phyloP scores from a whole-genome alignment of 2,329 filamentous ascomycete species.

The Phaeosphaeriaceae sp. region DNA sequence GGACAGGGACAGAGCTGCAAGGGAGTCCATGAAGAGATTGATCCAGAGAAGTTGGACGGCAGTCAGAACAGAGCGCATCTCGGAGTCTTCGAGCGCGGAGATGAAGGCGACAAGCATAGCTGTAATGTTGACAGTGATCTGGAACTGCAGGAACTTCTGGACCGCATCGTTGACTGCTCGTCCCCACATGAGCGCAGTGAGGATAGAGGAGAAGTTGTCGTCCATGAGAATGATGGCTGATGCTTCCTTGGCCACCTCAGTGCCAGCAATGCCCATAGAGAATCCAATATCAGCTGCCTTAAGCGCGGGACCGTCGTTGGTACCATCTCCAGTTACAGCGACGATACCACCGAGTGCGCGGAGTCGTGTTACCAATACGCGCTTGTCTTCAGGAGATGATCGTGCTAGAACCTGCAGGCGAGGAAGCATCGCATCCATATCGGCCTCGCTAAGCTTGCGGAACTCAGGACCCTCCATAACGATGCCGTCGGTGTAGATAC shows the following conservation, averaged over 20 bases:
- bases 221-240: constrained; percentile 97
- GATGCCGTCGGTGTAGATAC: constrained; percentile 72
- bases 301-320: constrained; percentile 80
- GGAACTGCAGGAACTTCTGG: constrained; percentile 94
- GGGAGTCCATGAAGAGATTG: constrained; percentile 95
- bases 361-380: constrained; percentile 67
- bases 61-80: constrained; percentile 77
- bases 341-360: constrained; percentile 75
- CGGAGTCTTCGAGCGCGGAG: constrained; percentile 74
- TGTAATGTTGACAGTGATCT: constrained; percentile 98
- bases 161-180: constrained; percentile 98
- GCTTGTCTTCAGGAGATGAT: constrained; percentile 73
- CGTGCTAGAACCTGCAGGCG: constrained; percentile 72
- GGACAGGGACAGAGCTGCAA: constrained; percentile 85
- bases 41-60: constrained; percentile 94
- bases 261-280: constrained; percentile 85
- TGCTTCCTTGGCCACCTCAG: constrained; percentile 89
- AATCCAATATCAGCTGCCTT: constrained; percentile 83
- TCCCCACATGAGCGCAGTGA: constrained; percentile 91
- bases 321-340: constrained; percentile 82
- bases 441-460: constrained; percentile 69
- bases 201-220: constrained; percentile 97
- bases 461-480: constrained; percentile 82
- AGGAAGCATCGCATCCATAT: constrained; percentile 63
- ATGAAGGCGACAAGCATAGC: constrained; percentile 89